These are phyloP conservation scores for Camellia granthamiana DNA, from an alignment of 148 eudicot genomes.

Conservation along the genomic window DNA sequence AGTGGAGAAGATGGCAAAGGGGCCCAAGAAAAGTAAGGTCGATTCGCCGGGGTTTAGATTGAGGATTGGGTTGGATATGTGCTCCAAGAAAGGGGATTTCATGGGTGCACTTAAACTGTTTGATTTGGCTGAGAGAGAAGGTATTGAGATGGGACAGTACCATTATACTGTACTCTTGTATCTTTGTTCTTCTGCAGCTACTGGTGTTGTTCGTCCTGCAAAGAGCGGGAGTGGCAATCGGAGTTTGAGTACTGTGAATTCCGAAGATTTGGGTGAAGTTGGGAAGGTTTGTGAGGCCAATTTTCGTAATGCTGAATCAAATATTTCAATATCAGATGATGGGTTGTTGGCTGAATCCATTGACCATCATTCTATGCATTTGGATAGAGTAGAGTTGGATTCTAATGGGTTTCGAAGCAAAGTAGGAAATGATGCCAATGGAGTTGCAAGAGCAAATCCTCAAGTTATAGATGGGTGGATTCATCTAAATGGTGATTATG, in stretches of 20 bases:
- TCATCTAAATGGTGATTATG: conserved; percentile 13
- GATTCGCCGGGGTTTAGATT: conserved; percentile 35
- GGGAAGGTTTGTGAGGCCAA: conserved; percentile 5
- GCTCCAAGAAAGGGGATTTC: conserved; percentile 77
- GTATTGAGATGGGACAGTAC: conserved; percentile 51
- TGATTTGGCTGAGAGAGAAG: conserved; percentile 55
- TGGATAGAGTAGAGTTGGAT: neutral
- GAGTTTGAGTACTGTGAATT: conserved; percentile 34
- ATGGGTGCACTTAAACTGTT: conserved; percentile 73
- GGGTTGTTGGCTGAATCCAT: neutral
- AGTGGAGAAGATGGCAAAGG: conserved; percentile 36
- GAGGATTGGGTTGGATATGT: conserved; percentile 63
- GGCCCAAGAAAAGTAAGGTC: conserved; percentile 37
- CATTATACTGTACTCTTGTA: conserved; percentile 74
- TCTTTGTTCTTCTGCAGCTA: conserved; percentile 91
- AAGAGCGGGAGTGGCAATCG: conserved; percentile 65
- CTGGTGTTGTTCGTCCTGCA: conserved; percentile 67
- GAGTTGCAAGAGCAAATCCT: conserved; percentile 6
- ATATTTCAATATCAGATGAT: neutral
- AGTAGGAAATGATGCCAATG: conserved; percentile 1
- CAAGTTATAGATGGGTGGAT: conserved; percentile 29
- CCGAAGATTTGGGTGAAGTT: conserved; percentile 14
- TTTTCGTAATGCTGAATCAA: neutral
- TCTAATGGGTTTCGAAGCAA: neutral
- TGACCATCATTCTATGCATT: neutral